Conservation (phyloP, 1,284 basidiomycete species). For the Heterobasidion occidentale region DNA sequence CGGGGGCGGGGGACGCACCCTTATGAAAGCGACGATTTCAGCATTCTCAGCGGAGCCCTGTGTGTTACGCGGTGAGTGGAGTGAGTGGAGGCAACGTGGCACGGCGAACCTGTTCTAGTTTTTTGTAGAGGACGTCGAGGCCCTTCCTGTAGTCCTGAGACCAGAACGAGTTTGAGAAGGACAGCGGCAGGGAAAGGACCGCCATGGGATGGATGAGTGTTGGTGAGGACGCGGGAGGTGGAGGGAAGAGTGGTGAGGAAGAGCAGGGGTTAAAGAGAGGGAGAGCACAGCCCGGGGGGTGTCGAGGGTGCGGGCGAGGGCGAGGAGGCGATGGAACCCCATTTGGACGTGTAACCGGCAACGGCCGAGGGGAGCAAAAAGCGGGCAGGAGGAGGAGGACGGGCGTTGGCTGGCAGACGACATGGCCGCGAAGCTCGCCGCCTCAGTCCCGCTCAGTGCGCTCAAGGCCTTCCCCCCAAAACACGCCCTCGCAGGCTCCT, state of each 20-base stretch:
- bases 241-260: not conserved
- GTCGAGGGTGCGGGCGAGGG: not conserved
- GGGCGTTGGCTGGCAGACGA: no score
- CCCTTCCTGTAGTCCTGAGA: slow-evolving; percentile 81
- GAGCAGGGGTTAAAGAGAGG: not conserved
- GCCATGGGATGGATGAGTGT: slow-evolving; percentile 45
- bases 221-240: not conserved
- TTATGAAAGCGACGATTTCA: slow-evolving; percentile 75
- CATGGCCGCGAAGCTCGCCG: slow-evolving; percentile 41
- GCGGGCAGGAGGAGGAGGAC: no score
- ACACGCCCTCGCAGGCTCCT: slow-evolving; percentile 34
- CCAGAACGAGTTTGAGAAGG: slow-evolving; percentile 90
- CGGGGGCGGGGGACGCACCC: slow-evolving; percentile 33
- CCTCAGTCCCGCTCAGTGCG: slow-evolving; percentile 35
- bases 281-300: not conserved
- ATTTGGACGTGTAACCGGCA: no score
- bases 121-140: slow-evolving; percentile 67
- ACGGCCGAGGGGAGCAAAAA: no score
- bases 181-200: slow-evolving; percentile 76
- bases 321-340: not conserved
- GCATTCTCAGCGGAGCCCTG: slow-evolving; percentile 75
- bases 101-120: slow-evolving; percentile 66
- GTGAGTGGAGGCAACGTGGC: not conserved
- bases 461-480: slow-evolving; percentile 54
- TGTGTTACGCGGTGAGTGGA: slow-evolving; percentile 11